phyloP scores from a whole-genome alignment of 1,284 basidiomycete genomes.

The Tranzscheliella williamsii region DNA sequence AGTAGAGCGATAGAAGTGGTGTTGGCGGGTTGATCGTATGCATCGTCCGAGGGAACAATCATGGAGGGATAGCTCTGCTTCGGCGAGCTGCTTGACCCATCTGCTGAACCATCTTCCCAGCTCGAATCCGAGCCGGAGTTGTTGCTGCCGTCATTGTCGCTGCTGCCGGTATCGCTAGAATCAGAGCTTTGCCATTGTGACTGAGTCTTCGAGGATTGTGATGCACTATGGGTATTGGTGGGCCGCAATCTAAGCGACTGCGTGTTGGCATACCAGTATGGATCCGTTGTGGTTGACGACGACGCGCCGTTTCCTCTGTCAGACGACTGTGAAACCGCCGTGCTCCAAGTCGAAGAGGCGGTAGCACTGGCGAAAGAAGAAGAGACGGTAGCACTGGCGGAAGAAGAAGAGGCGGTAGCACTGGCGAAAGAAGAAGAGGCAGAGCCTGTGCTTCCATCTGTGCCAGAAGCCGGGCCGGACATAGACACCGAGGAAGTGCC shows the following conservation, averaged over 20 bases:
- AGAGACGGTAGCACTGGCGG: too few species aligned
- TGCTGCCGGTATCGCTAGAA: neutral
- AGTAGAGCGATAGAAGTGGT: slow-evolving; percentile 45
- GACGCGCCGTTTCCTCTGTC: too few species aligned
- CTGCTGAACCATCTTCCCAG: too few species aligned
- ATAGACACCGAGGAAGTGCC: too few species aligned
- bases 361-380: too few species aligned
- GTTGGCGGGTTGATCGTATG: slow-evolving; percentile 25
- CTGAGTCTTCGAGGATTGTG: slow-evolving; percentile 1
- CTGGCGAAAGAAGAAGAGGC: too few species aligned
- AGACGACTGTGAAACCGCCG: too few species aligned
- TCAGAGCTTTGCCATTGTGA: neutral
- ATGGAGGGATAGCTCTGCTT: slow-evolving; percentile 22
- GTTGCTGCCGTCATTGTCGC: slow-evolving; percentile 2
- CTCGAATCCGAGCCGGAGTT: neutral
- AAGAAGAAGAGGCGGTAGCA: too few species aligned
- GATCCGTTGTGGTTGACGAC: slow-evolving; percentile 14
- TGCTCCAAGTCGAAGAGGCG: too few species aligned
- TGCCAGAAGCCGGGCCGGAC: too few species aligned
- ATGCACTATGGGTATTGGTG: slow-evolving; percentile 10
- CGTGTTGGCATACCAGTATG: slow-evolving; percentile 47
- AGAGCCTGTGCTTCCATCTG: too few species aligned
- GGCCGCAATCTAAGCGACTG: slow-evolving; percentile 27
- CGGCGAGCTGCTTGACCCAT: too few species aligned
- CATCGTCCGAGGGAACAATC: slow-evolving; percentile 37